Base-by-base conservation (phyloP, 1,139 yeast genomes). In the Diutina neorugosa region DNA sequence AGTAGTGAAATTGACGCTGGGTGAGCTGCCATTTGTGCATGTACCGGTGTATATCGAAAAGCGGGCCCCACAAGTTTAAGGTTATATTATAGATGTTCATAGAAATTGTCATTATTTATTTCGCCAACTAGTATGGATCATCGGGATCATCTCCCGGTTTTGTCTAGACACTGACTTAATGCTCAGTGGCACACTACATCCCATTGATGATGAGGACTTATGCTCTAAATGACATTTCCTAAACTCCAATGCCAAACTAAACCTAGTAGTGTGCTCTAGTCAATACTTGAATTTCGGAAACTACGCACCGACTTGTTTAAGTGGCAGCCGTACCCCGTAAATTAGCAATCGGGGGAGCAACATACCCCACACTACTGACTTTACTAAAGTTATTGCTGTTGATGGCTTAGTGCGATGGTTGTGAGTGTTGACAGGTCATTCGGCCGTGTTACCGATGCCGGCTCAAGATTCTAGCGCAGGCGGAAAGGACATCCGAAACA, bases 1-100 rank as follows among this genome's bases (percentile, higher is more conserved):
- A n/a, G 61, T 58, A 37, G 58, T 72, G 53, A 67, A 65, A 56
- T 63, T 66, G 51, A 63, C 66, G 16, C 66, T 64, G 53, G 65
- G 67, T 2, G 70, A 66, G 20, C 60, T 61, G 53, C 58, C 67
- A 8, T 56, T 65, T 4, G 54, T 70, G 25, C 67, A 70, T 50
- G 65, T 72, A 4, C 77, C 77, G 1, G 57, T 73, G 27, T 46
- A 25, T 16, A 16, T 46, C 2, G 50, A 46, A 12, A 46, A 27
- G 20, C 43, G 37, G 34, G 31, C 25, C 46, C 46, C 16, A 2
- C 46, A 18, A 43, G 14, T 16, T n/a, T 41, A 41, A 16, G 20
- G 9, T 41, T 7, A n/a, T n/a, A 4, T 41, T 31, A 31, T 31
- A 31, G 37, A 31, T 31, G 5, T 31, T 31, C n/a, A 31, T 31